These are phyloP conservation scores for Silybum marianum DNA, from an alignment of 129 eudicot species.

Conservation along the genomic window DNA sequence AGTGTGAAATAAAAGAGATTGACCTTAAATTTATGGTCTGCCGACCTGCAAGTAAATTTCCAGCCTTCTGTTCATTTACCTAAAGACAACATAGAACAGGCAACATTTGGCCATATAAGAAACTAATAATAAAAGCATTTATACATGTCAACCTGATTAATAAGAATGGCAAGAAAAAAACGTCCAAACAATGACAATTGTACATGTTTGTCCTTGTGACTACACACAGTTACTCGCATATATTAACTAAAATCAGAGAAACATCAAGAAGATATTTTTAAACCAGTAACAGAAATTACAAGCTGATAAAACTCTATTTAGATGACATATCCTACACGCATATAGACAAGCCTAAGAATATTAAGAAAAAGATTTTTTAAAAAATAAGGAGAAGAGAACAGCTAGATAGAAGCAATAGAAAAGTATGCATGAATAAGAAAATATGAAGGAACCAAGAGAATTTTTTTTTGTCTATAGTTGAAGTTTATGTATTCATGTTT, in stretches of 20 bases:
- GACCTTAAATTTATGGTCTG: conserved; percentile 73
- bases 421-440: neutral
- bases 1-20: neutral
- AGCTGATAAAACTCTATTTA: neutral
- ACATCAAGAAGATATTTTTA: neutral
- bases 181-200: neutral
- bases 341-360: neutral
- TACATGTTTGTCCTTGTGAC: neutral
- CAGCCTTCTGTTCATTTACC: conserved; percentile 75
- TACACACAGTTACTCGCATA: neutral
- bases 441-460: neutral
- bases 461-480: neutral
- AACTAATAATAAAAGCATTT: neutral
- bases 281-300: neutral
- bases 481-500: neutral
- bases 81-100: conserved; percentile 33
- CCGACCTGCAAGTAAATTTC: conserved; percentile 53
- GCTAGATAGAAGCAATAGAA: neutral
- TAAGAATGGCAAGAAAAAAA: neutral
- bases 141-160: neutral
- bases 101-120: conserved; percentile 7
- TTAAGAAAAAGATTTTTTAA: neutral
- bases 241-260: neutral
- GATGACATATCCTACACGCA: neutral
- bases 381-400: neutral